These are phyloP conservation scores for Eleusine coracana DNA, from an alignment of 176 grass and related monocot genomes.

Conservation along the genomic window DNA sequence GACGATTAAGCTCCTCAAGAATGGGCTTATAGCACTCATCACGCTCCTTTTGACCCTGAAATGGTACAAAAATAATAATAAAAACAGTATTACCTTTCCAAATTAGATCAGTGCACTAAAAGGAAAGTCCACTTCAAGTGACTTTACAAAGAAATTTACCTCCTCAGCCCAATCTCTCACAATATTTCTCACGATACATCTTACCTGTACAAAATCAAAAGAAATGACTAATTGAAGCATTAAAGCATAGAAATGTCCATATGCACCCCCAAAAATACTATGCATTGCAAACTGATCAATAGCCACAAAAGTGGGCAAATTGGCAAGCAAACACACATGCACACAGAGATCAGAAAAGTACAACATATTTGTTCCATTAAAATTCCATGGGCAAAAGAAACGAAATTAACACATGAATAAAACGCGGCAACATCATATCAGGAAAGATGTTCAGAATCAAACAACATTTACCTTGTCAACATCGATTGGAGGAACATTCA, in stretches of 20 bases:
- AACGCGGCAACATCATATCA: conserved; percentile 27
- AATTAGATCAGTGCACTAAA: conserved; percentile 17
- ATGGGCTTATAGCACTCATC: conserved; percentile 97
- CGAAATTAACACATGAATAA: conserved; percentile 20
- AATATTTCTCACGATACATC: conserved; percentile 95
- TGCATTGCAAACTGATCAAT: conserved; percentile 6
- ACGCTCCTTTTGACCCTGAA: conserved; percentile 87
- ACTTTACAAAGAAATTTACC: conserved; percentile 56
- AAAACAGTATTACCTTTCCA: not conserved
- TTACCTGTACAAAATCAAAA: conserved; percentile 67
- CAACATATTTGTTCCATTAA: not conserved
- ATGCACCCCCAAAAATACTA: not conserved
- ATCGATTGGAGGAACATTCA: conserved; percentile 89
- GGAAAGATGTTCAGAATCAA: conserved; percentile 30
- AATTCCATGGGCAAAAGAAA: not conserved
- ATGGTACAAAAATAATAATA: conserved; percentile 24
- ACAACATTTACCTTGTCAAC: conserved; percentile 79
- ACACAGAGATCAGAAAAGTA: conserved; percentile 21
- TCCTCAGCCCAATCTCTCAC: conserved; percentile 95
- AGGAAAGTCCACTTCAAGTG: conserved; percentile 9
- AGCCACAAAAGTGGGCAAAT: conserved; percentile 26
- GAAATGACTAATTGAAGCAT: conserved; percentile 24
- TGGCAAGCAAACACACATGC: not conserved
- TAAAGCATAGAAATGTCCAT: not conserved
- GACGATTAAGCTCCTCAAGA: conserved; percentile 79